A percentile compares a stretch with the other conserved stretches of the same genome.
Evolutionary conservation across 495 filamentous ascomycete genomes (phyloP).

Genomic region (Apodospora peruviana): DNA sequence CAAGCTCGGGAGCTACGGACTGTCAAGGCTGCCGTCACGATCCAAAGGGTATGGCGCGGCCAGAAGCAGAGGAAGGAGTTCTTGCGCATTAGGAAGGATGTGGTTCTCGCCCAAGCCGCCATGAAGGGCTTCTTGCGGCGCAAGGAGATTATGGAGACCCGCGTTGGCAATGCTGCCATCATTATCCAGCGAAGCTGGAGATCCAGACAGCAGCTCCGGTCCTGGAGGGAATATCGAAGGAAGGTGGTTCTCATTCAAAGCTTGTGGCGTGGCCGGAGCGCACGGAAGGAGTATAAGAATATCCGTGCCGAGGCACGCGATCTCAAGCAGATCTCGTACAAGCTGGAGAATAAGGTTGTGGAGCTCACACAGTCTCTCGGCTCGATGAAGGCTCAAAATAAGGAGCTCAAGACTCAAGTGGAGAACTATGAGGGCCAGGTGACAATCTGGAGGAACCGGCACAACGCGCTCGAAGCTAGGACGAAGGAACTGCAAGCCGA

Average conservation of each 20-base stretch:
- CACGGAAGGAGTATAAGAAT: slow-evolving; percentile 78
- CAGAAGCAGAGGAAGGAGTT: slow-evolving; percentile 78
- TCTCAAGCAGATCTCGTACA: slow-evolving; percentile 98
- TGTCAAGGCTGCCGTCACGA: slow-evolving; percentile 82
- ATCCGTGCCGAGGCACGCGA: slow-evolving; percentile 93
- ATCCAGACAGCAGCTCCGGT: slow-evolving; percentile 65
- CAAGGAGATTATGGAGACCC: slow-evolving; percentile 84
- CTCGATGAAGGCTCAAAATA: slow-evolving; percentile 89
- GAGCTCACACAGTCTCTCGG: slow-evolving; percentile 93
- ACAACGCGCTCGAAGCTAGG: slow-evolving; percentile 84
- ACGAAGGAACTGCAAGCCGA: slow-evolving; percentile 92
- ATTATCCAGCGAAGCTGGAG: slow-evolving; percentile 90
- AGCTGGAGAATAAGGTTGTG: slow-evolving; percentile 97
- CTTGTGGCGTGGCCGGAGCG: slow-evolving; percentile 82
- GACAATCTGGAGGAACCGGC: slow-evolving; percentile 86
- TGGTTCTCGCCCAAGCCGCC: slow-evolving; percentile 80
- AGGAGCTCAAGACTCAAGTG: slow-evolving; percentile 76
- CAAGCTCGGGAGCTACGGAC: slow-evolving; percentile 74
- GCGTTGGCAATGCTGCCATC: slow-evolving; percentile 85
- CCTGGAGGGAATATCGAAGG: slow-evolving; percentile 82
- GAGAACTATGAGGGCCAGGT: slow-evolving; percentile 96
- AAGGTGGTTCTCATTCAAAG: slow-evolving; percentile 89
- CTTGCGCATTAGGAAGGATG: slow-evolving; percentile 66
- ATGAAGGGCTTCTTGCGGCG: slow-evolving; percentile 88
- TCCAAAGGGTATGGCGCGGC: slow-evolving; percentile 92